These are phyloP conservation scores for Penicillium manginii DNA, from an alignment of 495 filamentous ascomycete genomes.

Conservation along the genomic window DNA sequence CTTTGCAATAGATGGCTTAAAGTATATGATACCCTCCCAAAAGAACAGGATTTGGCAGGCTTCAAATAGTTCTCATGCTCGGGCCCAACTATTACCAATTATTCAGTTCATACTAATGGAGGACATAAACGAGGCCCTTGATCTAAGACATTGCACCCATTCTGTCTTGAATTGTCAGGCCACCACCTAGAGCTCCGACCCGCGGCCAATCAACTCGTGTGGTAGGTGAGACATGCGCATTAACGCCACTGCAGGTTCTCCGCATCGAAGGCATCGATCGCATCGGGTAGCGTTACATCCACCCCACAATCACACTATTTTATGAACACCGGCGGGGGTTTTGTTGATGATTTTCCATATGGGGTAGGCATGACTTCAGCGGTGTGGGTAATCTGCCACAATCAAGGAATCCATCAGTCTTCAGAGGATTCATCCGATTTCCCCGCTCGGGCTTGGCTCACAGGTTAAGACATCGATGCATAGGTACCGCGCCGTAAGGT, in stretches of 20 bases:
- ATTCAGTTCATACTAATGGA: conserved; percentile 3
- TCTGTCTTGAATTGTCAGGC: conserved; percentile 26
- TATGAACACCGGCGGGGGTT: conserved; percentile 8
- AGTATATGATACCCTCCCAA: conserved; percentile 15
- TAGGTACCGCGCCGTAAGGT: too few species aligned
- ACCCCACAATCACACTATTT: conserved; percentile 16
- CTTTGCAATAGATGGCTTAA: conserved; percentile 16
- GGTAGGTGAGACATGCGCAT: conserved; percentile 34
- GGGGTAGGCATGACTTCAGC: conserved; percentile 8
- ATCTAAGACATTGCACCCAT: conserved; percentile 23
- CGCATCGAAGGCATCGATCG: conserved; percentile 23
- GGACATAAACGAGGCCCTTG: conserved; percentile 18
- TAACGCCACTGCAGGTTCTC: conserved; percentile 18
- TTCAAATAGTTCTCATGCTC: conserved; percentile 29
- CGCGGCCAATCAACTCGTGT: conserved; percentile 22
- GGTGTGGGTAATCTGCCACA: conserved; percentile 6
- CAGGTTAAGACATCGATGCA: too few species aligned
- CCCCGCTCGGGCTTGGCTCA: neutral
- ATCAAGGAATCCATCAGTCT: conserved; percentile 14
- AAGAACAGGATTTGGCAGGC: conserved; percentile 15
- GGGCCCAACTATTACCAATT: conserved; percentile 8
- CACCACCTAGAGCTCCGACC: conserved; percentile 5
- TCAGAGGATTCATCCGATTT: conserved; percentile 15
- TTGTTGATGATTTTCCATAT: conserved; percentile 17
- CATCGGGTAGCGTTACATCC: conserved; percentile 26